These are phyloP conservation scores for Colletotrichum agaves DNA, from an alignment of 2,329 filamentous ascomycete species.

Conservation along the genomic window DNA sequence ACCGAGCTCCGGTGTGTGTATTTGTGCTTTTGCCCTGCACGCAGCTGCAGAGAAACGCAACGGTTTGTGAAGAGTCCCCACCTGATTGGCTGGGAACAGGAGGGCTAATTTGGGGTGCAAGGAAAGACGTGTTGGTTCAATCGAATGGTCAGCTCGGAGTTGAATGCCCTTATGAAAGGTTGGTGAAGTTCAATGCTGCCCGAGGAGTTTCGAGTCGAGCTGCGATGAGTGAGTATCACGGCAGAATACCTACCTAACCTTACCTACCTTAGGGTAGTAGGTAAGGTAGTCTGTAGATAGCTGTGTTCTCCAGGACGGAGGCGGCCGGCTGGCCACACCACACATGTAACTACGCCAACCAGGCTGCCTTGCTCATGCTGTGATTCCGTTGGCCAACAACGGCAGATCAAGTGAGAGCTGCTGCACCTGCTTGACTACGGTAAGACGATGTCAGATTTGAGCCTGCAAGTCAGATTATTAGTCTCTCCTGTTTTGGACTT, in stretches of 20 bases:
- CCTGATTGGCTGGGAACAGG: constrained; percentile 23
- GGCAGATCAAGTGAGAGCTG: neutral
- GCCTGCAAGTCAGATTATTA: neutral
- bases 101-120: constrained; percentile 1
- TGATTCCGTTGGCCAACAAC: too few relatives aligned
- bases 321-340: too few relatives aligned
- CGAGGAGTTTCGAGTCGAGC: too few relatives aligned
- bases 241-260: too few relatives aligned
- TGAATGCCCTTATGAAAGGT: neutral
- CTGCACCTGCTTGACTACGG: neutral
- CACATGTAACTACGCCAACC: too few relatives aligned
- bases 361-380: too few relatives aligned
- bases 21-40: constrained; percentile 25
- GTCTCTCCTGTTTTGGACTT: too few relatives aligned
- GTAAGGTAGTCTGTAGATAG: too few relatives aligned
- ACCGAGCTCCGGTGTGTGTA: constrained; percentile 25
- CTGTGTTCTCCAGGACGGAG: too few relatives aligned
- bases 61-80: neutral
- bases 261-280: too few relatives aligned
- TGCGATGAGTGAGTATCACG: too few relatives aligned
- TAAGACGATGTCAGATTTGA: neutral
- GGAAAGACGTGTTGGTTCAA: constrained; percentile 4
- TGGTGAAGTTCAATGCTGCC: too few relatives aligned
- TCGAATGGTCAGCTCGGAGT: neutral
- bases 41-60: constrained; percentile 23